Percentiles rank a stretch among this genome's conserved stretches.
These are phyloP conservation scores for Fusarium sp. DNA, from an alignment of 2,329 filamentous ascomycete species.

Conservation along the genomic window DNA sequence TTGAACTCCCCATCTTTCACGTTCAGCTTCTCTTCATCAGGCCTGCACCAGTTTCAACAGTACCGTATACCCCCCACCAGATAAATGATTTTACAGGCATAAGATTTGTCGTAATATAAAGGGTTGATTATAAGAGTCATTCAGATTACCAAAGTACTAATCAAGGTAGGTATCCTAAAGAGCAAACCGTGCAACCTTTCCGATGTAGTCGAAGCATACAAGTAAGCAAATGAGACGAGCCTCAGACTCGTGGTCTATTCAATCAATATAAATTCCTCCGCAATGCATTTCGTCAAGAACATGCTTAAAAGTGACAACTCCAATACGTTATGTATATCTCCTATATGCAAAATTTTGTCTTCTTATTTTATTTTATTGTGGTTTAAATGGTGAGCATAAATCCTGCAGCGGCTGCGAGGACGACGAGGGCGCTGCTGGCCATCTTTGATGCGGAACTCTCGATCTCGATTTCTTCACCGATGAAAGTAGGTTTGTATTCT, in stretches of 20 bases:
- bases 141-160: constrained; percentile 29
- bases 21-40: no score
- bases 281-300: constrained; percentile 35
- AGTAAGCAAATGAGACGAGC: constrained; percentile 25
- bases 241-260: constrained; percentile 28
- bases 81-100: no score
- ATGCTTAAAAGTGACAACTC: constrained; percentile 36
- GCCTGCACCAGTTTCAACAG: no score
- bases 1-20: no score
- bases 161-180: constrained; percentile 29
- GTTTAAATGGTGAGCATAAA: constrained; percentile 40
- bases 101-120: neutral
- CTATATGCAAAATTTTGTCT: constrained; percentile 9
- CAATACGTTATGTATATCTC: constrained; percentile 11
- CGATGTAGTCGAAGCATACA: constrained; percentile 9
- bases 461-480: constrained; percentile 46
- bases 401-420: constrained; percentile 36
- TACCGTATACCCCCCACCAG: no score
- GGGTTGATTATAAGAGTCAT: constrained; percentile 23
- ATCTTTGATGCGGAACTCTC: constrained; percentile 42
- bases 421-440: constrained; percentile 31
- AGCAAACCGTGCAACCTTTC: constrained; percentile 18
- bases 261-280: constrained; percentile 12
- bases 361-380: neutral
- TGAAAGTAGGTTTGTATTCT: constrained; percentile 50